A percentile compares a stretch with the other conserved stretches of the same genome.
Evolutionary conservation across 345 rosid species (phyloP).

Genomic region (Brassica cretica): DNA sequence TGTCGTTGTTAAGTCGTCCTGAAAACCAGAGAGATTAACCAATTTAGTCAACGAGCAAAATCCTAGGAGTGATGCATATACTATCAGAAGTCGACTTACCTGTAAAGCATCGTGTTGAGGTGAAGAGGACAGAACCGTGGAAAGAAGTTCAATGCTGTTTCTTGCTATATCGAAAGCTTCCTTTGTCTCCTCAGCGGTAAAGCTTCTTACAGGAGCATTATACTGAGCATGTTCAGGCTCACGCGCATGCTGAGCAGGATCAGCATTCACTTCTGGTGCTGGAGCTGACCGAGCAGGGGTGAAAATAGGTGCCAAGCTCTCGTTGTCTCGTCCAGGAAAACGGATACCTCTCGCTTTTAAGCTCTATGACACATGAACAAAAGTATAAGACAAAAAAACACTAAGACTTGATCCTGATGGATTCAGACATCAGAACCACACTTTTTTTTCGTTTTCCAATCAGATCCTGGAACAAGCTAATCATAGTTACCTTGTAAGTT

Average conservation of each 20-base stretch:
- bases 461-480: too few species aligned
- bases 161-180: conserved; percentile 95
- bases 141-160: conserved; percentile 90
- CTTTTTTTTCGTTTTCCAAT: too few species aligned
- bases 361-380: conserved; percentile 48
- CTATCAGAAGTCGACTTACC: conserved; percentile 46
- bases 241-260: conserved; percentile 50
- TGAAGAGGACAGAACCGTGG: conserved; percentile 85
- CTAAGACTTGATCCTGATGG: conserved; percentile 1
- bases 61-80: too few species aligned
- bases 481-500: conserved; percentile 81
- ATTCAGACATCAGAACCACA: conserved; percentile 2
- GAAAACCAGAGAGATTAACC: conserved; percentile 6
- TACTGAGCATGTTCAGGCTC: conserved; percentile 41
- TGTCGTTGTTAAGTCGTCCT: conserved; percentile 84
- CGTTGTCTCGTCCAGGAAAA: conserved; percentile 94
- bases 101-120: conserved; percentile 78
- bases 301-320: conserved; percentile 93
- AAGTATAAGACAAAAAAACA: conserved; percentile 11
- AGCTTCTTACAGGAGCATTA: conserved; percentile 56
- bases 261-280: conserved; percentile 56
- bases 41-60: too few species aligned
- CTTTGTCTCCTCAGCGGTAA: conserved; percentile 81
- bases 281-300: conserved; percentile 84
- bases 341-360: conserved; percentile 87